Evolutionary conservation across 106 monocot genomes (phyloP).

Genomic region (Acorus calamus): DNA sequence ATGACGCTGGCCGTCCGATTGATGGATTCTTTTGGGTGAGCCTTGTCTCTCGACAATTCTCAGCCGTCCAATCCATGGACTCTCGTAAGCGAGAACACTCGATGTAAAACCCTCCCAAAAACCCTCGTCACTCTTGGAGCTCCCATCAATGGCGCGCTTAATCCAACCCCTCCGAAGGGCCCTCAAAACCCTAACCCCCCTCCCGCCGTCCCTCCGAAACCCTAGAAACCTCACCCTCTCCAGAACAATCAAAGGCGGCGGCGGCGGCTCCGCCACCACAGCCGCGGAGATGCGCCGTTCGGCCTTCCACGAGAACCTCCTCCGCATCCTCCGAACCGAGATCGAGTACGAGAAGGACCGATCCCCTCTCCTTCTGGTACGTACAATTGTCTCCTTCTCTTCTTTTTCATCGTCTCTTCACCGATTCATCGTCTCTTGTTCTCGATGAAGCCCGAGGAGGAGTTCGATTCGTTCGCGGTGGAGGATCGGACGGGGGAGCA

Average conservation of each 20-base stretch:
- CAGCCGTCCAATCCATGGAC: no score
- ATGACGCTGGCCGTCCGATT: no score
- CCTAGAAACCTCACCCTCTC: no score
- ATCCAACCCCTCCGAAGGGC: conserved; percentile 1
- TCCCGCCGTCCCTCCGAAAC: conserved; percentile 4
- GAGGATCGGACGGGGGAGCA: conserved; percentile 57
- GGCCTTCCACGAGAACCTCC: conserved; percentile 45
- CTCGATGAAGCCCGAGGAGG: conserved; percentile 13
- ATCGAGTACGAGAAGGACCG: conserved; percentile 33
- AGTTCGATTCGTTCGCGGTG: conserved; percentile 42
- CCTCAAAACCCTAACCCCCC: conserved; percentile 6
- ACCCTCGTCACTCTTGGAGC: not conserved
- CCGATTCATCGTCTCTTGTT: not conserved
- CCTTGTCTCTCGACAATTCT: no score
- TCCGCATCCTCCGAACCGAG: conserved; percentile 62
- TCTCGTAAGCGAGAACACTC: no score
- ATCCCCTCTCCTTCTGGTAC: conserved; percentile 33
- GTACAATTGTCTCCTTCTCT: not conserved
- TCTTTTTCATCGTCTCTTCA: not conserved
- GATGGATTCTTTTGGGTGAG: no score
- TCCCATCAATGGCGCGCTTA: conserved; percentile 18
- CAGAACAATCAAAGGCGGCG: no score
- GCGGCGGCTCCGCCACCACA: conserved; percentile 5
- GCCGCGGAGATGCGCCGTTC: conserved; percentile 57
- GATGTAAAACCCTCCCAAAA: no score